Evolutionary conservation across 352 stramenopile genomes (phyloP).

Genomic region (Phytophthora ramorum): DNA sequence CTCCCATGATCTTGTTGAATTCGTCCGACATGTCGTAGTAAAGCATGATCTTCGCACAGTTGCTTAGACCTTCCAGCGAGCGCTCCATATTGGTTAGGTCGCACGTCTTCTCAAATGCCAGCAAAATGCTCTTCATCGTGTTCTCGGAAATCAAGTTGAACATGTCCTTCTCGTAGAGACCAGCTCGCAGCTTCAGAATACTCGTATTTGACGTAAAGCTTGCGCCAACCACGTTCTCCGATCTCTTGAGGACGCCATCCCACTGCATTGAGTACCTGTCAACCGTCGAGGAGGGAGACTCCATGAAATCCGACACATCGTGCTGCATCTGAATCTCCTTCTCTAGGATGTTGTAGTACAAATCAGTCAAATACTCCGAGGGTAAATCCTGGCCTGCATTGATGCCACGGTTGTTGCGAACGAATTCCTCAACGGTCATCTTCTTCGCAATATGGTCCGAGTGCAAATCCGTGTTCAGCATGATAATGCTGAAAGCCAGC

Average conservation of each 20-base stretch:
- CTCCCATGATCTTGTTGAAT: slow-evolving; percentile 87
- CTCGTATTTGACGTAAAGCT: slow-evolving; percentile 89
- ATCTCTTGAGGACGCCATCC: slow-evolving; percentile 88
- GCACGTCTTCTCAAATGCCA: slow-evolving; percentile 87
- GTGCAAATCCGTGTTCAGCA: slow-evolving; percentile 99
- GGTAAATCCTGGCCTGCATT: slow-evolving; percentile 84
- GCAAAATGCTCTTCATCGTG: slow-evolving; percentile 80
- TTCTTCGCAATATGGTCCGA: slow-evolving; percentile 91
- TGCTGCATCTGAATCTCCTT: slow-evolving; percentile 92
- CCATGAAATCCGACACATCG: slow-evolving; percentile 85
- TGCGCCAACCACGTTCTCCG: slow-evolving; percentile 86
- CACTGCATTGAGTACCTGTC: slow-evolving; percentile 90
- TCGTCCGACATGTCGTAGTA: slow-evolving; percentile 85
- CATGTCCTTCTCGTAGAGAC: slow-evolving; percentile 90
- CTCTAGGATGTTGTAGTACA: slow-evolving; percentile 86
- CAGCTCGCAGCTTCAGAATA: slow-evolving; percentile 84
- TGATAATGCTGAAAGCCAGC: slow-evolving; percentile 98
- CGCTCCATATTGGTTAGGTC: slow-evolving; percentile 88
- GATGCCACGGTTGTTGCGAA: slow-evolving; percentile 89
- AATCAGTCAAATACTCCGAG: slow-evolving; percentile 64
- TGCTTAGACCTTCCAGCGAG: slow-evolving; percentile 79
- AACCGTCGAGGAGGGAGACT: slow-evolving; percentile 62
- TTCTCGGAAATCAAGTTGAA: slow-evolving; percentile 85
- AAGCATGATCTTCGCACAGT: slow-evolving; percentile 86
- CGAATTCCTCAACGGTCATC: slow-evolving; percentile 89